Base-by-base conservation (phyloP, 2,329 filamentous ascomycete species). In the Trichoderma sp. region DNA sequence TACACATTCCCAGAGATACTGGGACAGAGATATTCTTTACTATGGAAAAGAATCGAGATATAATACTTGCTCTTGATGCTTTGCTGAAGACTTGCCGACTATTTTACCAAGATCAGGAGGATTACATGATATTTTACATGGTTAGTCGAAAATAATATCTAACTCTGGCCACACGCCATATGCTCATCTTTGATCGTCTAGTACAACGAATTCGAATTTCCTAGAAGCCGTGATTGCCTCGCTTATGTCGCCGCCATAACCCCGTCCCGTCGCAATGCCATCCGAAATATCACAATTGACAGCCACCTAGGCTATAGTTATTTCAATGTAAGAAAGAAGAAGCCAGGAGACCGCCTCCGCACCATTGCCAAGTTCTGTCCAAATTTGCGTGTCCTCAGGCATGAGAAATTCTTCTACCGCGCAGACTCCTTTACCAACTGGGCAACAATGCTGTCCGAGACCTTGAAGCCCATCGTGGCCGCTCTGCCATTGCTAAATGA, bases 21-120 rank as follows among this genome's bases (percentile, higher is more conserved):
- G 1, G 23, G 3, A 17, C 5, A 6, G 67, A 61, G 20, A 62
- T 26, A 15, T 70, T 70, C 47, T 20, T 39, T 39, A 36, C 30
- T 7, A 1, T n/a, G 13, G 39, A 11, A 32, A 20, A 0, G 2
- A 11, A 9, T 0, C 9, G 2, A 23, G 3, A 39, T 2, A 53
- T 6, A 1, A 47, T 26, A 0, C 6, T 26, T 20, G 26, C 1
- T 9, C 61, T 69, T 1, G 6, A 50, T 28, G 30, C 57, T 4
- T 7, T 69, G 3, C 0, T 55, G 11, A 12, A 30, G 26, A 69
- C 67, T 47, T 70, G 67, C 20, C 57, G 58, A 1, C 67, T 70
- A 9, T 70, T 70, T 20, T 70, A 47, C 1, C n/a, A 50, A 2
- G 67, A 70, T 9, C 67, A 70, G 3, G 57, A 62, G 4, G n/a